Evolutionary conservation across 2,329 filamentous ascomycete species (phyloP).

Genomic region (Aspergillus luchuensis): DNA sequence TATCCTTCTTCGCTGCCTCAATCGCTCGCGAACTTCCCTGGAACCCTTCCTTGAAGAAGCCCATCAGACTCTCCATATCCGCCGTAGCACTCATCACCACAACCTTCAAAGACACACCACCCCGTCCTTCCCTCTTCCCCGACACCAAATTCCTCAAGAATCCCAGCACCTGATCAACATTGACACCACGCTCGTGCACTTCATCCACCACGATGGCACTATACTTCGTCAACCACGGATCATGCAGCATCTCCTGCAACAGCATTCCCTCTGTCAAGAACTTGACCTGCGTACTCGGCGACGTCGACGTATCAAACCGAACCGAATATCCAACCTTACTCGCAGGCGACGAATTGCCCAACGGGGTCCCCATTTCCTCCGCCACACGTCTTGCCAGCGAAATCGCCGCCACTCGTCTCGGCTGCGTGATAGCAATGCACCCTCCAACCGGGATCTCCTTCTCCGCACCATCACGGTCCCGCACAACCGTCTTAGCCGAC

Average conservation of each 20-base stretch:
- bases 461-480: slow-evolving; percentile 26
- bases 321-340: slow-evolving; percentile 87
- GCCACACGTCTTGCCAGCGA: slow-evolving; percentile 86
- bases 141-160: slow-evolving; percentile 79
- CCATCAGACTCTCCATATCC: slow-evolving; percentile 74
- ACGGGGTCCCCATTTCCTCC: slow-evolving; percentile 71
- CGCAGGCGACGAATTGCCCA: slow-evolving; percentile 60
- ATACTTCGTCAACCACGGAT: slow-evolving; percentile 80
- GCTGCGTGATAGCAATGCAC: slow-evolving; percentile 91
- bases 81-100: slow-evolving; percentile 97
- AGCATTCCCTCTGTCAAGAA: slow-evolving; percentile 97
- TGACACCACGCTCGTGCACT: slow-evolving; percentile 92
- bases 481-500: slow-evolving; percentile 57
- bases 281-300: slow-evolving; percentile 83
- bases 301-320: slow-evolving; percentile 84
- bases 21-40: slow-evolving; percentile 3
- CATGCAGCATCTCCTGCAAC: slow-evolving; percentile 85
- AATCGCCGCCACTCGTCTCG: slow-evolving; percentile 88
- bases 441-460: slow-evolving; percentile 64
- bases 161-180: slow-evolving; percentile 87
- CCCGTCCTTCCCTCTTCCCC: slow-evolving; percentile 60
- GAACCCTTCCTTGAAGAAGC: slow-evolving; percentile 65
- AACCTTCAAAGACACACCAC: slow-evolving; percentile 77
- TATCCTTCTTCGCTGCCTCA: background rate
- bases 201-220: slow-evolving; percentile 92